These are phyloP conservation scores for Massarina eburnea DNA, from an alignment of 2,329 filamentous ascomycete species.

Conservation along the genomic window DNA sequence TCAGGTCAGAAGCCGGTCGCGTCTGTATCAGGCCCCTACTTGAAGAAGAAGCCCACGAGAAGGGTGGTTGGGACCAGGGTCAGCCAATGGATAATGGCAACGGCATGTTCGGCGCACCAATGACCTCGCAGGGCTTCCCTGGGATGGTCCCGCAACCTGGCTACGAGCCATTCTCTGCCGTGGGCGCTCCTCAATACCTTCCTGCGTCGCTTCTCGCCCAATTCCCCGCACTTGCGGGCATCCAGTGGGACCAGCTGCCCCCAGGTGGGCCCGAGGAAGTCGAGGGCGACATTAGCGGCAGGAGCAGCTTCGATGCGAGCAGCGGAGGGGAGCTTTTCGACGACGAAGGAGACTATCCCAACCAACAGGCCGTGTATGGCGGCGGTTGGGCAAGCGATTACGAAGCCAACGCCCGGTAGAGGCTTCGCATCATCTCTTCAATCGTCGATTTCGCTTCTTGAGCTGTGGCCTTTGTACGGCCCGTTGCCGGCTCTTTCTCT, in stretches of 20 bases:
- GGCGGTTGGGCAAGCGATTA: slow-evolving; percentile 42
- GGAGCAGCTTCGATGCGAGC: slow-evolving; percentile 76
- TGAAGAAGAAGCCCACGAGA: slow-evolving; percentile 88
- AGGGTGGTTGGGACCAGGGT: slow-evolving; percentile 60
- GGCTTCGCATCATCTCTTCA: slow-evolving; percentile 1
- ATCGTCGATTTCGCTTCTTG: background rate
- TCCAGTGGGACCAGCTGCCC: slow-evolving; percentile 81
- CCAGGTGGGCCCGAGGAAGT: slow-evolving; percentile 60
- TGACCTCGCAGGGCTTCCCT: slow-evolving; percentile 31
- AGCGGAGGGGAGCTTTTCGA: slow-evolving; percentile 69
- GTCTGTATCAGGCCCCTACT: slow-evolving; percentile 97
- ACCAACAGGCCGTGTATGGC: slow-evolving; percentile 30
- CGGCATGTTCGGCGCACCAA: slow-evolving; percentile 35
- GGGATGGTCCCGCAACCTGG: slow-evolving; percentile 40
- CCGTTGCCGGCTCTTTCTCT: background rate
- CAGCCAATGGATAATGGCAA: slow-evolving; percentile 62
- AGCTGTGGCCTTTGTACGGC: background rate
- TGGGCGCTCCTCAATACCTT: slow-evolving; percentile 52
- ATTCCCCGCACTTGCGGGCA: slow-evolving; percentile 86
- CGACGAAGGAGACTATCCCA: slow-evolving; percentile 62
- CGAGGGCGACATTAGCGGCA: slow-evolving; percentile 67
- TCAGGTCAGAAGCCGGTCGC: slow-evolving; percentile 90
- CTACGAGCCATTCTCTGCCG: slow-evolving; percentile 33
- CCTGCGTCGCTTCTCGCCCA: slow-evolving; percentile 87
- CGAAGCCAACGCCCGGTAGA: slow-evolving; percentile 22